Base-by-base conservation (phyloP, 192 early-diverging fungal genomes). In the Globomyces pollinis-pini region DNA sequence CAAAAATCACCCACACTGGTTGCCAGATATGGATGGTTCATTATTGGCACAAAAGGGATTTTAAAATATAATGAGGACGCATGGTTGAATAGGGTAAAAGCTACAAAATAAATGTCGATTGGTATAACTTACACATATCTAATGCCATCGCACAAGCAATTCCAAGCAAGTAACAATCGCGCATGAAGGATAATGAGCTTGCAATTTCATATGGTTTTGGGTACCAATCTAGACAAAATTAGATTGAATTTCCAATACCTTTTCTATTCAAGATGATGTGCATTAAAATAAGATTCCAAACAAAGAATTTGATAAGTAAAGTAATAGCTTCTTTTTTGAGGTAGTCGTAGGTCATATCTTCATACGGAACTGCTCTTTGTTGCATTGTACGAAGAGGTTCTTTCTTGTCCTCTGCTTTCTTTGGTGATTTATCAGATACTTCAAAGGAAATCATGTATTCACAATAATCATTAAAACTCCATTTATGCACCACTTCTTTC, bases 1-100 rank as follows among this genome's bases (percentile, higher is more conserved):
- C 55, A 57, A 24, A 57, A 57, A 41, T 57, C 55, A 15, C 55
- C 7, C n/a, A 57, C 33, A 12, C 36, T 41, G 18, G 28, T 57
- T 13, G 55, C 23, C 3, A 57, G 31, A 20, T 57, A 57, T 31
- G 55, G 55, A 15, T 39, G 26, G 24, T 33, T 28, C 55, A 57
- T 57, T 12, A 26, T 29, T 0, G 24, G 24, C 0, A 33, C 31
- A 20, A n/a, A 57, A 5, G 55, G 38, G 18, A 26, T 39, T 24
- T 29, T 29, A 38, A 57, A 57, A 57, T 41, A 26, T 18, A 57
- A 39, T 26, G 55, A 36, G 20, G n/a, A 44, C 38, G 23, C 21
- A 24, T 55, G 53, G 23, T 28, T 55, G n/a, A 24, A 26, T 7
- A 34, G 29, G 11, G 53, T 28, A 9, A 55, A 20, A 6, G 6